These are phyloP conservation scores for Hydnum rufescens DNA, from an alignment of 768 basidiomycete genomes.

Conservation along the genomic window DNA sequence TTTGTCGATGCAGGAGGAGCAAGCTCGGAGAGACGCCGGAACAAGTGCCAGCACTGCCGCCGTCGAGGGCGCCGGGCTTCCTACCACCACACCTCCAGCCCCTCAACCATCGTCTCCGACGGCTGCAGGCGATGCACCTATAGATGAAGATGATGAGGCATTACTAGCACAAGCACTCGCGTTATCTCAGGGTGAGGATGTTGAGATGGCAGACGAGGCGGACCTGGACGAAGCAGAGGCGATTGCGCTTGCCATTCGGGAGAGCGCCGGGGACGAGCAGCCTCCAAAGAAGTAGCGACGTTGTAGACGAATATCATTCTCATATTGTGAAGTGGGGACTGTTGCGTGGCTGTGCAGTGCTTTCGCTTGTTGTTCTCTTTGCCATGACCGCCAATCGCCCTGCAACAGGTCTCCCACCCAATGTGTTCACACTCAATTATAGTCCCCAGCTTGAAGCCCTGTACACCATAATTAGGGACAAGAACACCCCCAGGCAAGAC, in stretches of 20 bases:
- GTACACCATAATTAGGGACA: constrained; percentile 86
- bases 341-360: not conserved
- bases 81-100: constrained; percentile 14
- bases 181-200: constrained; percentile 35
- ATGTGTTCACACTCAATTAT: constrained; percentile 75
- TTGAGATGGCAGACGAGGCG: constrained; percentile 29
- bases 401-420: constrained; percentile 35
- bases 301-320: too few species aligned
- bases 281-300: not conserved
- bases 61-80: constrained; percentile 17
- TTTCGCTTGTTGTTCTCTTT: not conserved
- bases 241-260: constrained; percentile 59
- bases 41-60: constrained; percentile 25
- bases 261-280: not conserved
- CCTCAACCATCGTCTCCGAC: too few species aligned
- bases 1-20: constrained; percentile 93
- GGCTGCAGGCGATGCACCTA: constrained; percentile 18
- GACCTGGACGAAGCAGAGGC: constrained; percentile 60
- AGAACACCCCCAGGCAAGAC: constrained; percentile 43
- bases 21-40: constrained; percentile 35
- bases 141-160: constrained; percentile 58
- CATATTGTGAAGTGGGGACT: too few species aligned
- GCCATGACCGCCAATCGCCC: not conserved
- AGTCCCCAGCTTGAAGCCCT: constrained; percentile 89
- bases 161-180: constrained; percentile 59